Percentiles rank a stretch among this genome's conserved stretches.
phyloP scores from a whole-genome alignment of 2,329 filamentous ascomycete genomes.

The Pyricularia grisea region DNA sequence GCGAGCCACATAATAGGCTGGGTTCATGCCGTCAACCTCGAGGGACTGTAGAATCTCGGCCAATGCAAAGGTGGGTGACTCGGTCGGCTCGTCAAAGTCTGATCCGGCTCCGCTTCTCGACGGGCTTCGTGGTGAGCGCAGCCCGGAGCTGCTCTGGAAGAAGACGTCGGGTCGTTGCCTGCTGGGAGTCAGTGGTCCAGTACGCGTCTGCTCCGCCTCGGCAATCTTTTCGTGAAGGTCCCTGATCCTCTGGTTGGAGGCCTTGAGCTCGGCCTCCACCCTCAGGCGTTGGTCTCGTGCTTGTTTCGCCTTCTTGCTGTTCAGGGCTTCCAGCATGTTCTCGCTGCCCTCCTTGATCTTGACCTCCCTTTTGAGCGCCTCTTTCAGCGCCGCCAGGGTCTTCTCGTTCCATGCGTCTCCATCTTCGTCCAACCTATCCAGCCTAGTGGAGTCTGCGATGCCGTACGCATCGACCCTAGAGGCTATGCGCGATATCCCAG shows the following conservation, averaged over 20 bases:
- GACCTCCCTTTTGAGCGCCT: slow-evolving; percentile 86
- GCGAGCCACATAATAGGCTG: slow-evolving; percentile 90
- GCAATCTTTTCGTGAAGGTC: slow-evolving; percentile 50
- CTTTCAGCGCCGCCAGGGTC: slow-evolving; percentile 64
- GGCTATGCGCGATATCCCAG: slow-evolving; percentile 55
- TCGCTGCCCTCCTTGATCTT: slow-evolving; percentile 98
- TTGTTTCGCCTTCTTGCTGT: slow-evolving; percentile 92
- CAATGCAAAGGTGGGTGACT: slow-evolving; percentile 87
- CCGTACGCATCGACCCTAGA: slow-evolving; percentile 40
- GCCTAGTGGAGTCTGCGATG: slow-evolving; percentile 11
- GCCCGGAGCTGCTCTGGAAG: slow-evolving; percentile 30
- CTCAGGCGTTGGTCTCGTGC: slow-evolving; percentile 72
- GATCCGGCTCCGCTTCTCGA: slow-evolving; percentile 45
- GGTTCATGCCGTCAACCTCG: slow-evolving; percentile 76
- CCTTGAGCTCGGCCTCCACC: slow-evolving; percentile 82
- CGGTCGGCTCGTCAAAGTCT: slow-evolving; percentile 58
- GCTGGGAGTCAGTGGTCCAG: slow-evolving; percentile 42
- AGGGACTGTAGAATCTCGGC: slow-evolving; percentile 84
- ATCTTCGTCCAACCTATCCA: slow-evolving; percentile 54
- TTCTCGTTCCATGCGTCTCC: slow-evolving; percentile 53
- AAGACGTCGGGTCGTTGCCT: slow-evolving; percentile 39
- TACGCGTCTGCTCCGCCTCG: slow-evolving; percentile 45
- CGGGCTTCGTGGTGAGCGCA: slow-evolving; percentile 49
- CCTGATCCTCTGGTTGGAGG: slow-evolving; percentile 68
- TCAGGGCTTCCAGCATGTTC: slow-evolving; percentile 91